Evolutionary conservation across 2,329 filamentous ascomycete species (phyloP).

Genomic region (Cladosporium sp.): DNA sequence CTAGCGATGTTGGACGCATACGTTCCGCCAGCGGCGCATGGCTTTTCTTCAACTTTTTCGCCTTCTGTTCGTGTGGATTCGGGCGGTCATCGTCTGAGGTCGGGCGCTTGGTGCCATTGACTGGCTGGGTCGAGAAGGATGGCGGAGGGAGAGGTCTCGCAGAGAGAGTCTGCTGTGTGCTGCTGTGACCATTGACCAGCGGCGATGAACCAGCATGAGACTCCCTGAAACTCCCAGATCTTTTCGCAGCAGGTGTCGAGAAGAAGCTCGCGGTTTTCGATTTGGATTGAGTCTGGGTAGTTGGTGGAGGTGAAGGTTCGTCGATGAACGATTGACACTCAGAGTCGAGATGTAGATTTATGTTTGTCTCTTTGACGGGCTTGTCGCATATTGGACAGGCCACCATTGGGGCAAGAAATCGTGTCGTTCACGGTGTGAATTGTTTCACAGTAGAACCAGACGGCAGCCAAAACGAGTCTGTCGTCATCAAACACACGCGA

Average conservation of each 20-base stretch:
- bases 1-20: slow-evolving; percentile 81
- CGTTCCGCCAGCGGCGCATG: slow-evolving; percentile 86
- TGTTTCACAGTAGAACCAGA: slow-evolving; percentile 1
- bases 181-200: slow-evolving; percentile 17
- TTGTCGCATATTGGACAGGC: slow-evolving; percentile 38
- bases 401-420: slow-evolving; percentile 10
- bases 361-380: slow-evolving; percentile 61
- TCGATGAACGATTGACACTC: slow-evolving; percentile 69
- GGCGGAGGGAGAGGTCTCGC: slow-evolving; percentile 22
- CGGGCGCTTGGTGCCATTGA: slow-evolving; percentile 29
- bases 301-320: slow-evolving; percentile 46
- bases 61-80: background rate
- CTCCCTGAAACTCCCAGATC: slow-evolving; percentile 33
- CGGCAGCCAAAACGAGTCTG: background rate
- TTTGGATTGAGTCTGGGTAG: slow-evolving; percentile 22
- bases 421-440: background rate
- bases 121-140: slow-evolving; percentile 26
- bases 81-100: slow-evolving; percentile 27
- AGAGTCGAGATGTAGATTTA: slow-evolving; percentile 91
- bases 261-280: slow-evolving; percentile 56
- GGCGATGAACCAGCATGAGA: slow-evolving; percentile 28
- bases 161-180: slow-evolving; percentile 23
- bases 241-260: slow-evolving; percentile 52
- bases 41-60: slow-evolving; percentile 66
- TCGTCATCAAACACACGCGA: slow-evolving; percentile 9